Evolutionary conservation across 2,329 filamentous ascomycete species (phyloP).

Genomic region (Apiospora malaysiana): DNA sequence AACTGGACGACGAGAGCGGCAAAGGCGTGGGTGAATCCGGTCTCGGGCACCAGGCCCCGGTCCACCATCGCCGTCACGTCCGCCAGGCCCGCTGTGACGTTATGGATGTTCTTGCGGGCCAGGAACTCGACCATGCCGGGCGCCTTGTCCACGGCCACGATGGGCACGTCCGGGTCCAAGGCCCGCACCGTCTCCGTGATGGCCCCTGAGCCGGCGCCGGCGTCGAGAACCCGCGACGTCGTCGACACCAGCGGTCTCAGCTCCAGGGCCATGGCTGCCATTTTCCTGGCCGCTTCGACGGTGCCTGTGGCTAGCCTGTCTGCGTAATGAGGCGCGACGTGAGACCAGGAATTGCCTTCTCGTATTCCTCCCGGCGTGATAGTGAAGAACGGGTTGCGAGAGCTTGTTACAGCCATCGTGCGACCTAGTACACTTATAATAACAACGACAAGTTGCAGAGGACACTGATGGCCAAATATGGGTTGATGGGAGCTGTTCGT

Average conservation of each 20-base stretch:
- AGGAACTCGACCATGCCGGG: constrained; percentile 9
- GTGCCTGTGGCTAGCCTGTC: neutral
- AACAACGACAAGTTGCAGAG: neutral
- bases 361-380: neutral
- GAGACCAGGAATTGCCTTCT: neutral
- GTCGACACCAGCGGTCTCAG: neutral
- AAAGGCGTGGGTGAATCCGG: neutral
- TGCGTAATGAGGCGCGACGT: neutral
- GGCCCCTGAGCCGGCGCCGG: neutral
- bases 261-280: neutral
- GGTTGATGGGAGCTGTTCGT: neutral
- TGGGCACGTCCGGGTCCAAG: neutral
- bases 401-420: neutral
- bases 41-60: neutral
- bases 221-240: constrained; percentile 2
- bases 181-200: constrained; percentile 10
- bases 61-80: neutral
- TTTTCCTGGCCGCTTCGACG: neutral
- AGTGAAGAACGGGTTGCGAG: neutral
- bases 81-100: neutral
- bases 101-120: neutral
- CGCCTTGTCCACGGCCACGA: constrained; percentile 3
- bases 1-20: constrained; percentile 1
- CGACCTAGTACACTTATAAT: too few species aligned
- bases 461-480: neutral